A percentile compares a stretch with the other conserved stretches of the same genome.
Evolutionary conservation across 495 filamentous ascomycete species (phyloP).

Genomic region (Glarea lozoyensis): DNA sequence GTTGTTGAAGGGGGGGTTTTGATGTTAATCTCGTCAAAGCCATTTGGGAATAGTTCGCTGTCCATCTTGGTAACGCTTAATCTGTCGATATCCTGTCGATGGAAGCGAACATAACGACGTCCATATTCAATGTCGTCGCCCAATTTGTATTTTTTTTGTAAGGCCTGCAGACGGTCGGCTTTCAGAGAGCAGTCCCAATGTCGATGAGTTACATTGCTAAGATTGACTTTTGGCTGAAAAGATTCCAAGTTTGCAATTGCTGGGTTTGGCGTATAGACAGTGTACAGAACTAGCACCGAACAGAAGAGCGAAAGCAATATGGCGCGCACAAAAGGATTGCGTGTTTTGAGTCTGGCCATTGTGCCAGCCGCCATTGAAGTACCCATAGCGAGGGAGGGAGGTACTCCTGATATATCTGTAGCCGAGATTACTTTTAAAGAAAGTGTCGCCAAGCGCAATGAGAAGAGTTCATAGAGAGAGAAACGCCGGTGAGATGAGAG

Average conservation of each 20-base stretch:
- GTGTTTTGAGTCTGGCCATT: conserved; percentile 4
- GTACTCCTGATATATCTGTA: no score
- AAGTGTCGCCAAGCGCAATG: no score
- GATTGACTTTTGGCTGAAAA: conserved; percentile 1
- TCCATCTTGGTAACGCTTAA: conserved; percentile 38
- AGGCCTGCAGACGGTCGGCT: conserved; percentile 27
- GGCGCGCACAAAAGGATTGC: conserved; percentile 12
- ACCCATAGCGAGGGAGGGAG: conserved; percentile 19
- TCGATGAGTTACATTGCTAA: conserved; percentile 2
- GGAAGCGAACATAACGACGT: conserved; percentile 39
- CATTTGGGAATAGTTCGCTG: conserved; percentile 33
- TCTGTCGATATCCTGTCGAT: conserved; percentile 30
- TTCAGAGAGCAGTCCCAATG: conserved; percentile 33
- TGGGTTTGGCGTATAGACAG: conserved; percentile 1
- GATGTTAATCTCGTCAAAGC: conserved; percentile 34
- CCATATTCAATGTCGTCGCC: conserved; percentile 40
- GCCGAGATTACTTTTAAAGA: no score
- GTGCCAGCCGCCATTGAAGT: conserved; percentile 11
- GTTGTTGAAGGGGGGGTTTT: conserved; percentile 30
- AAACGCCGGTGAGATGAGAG: no score
- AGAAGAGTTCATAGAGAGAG: no score
- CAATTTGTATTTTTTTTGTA: conserved; percentile 36
- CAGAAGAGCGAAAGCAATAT: conserved; percentile 12
- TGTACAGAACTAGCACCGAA: conserved; percentile 14
- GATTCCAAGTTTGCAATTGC: not conserved